Conservation (phyloP, 1,284 basidiomycete genomes). For the Sporisorium iseilematis-ciliati region DNA sequence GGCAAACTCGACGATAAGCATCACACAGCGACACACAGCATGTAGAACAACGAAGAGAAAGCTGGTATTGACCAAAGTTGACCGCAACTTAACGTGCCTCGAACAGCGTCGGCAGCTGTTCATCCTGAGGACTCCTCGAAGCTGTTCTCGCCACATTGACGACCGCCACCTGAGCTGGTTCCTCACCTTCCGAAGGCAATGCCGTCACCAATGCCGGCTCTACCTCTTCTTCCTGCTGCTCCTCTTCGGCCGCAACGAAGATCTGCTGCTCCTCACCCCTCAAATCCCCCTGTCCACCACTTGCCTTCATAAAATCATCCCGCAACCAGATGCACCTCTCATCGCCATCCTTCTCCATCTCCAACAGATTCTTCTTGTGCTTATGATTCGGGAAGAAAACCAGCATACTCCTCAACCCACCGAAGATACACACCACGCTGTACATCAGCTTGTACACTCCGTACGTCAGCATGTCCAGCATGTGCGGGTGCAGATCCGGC, state of each 20-base stretch:
- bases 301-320: constrained; percentile 31
- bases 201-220: constrained; percentile 3
- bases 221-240: not conserved
- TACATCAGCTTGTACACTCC: constrained; percentile 44
- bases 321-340: constrained; percentile 32
- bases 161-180: not conserved
- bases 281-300: constrained; percentile 29
- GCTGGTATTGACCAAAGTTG: not conserved
- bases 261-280: constrained; percentile 32
- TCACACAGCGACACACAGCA: too few species aligned
- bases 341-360: constrained; percentile 38
- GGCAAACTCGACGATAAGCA: too few species aligned
- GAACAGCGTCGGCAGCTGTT: constrained; percentile 18
- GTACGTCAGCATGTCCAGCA: constrained; percentile 36
- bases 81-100: constrained; percentile 6
- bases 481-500: constrained; percentile 34
- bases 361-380: constrained; percentile 21
- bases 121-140: constrained; percentile 15
- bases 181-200: not conserved
- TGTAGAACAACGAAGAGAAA: too few species aligned
- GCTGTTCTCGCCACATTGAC: constrained; percentile 3
- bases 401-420: constrained; percentile 22
- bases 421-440: constrained; percentile 31
- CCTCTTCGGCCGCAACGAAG: constrained; percentile 2
- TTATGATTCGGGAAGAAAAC: constrained; percentile 33